Base-by-base conservation (phyloP, 768 basidiomycete genomes). In the Ramaria sp. region DNA sequence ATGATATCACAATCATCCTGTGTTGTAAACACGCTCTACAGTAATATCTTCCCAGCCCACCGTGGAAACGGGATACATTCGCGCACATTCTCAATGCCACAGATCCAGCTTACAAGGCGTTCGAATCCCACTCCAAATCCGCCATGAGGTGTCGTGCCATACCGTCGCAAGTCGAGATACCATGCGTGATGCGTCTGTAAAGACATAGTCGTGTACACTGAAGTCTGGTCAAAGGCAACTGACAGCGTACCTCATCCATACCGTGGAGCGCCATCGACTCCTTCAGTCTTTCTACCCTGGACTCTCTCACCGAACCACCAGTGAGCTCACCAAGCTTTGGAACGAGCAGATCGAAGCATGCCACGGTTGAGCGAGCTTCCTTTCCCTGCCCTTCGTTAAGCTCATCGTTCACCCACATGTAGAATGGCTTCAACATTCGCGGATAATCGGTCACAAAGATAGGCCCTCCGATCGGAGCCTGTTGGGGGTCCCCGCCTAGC, bases 121-220 rank as follows among this genome's bases (percentile, higher is more conserved):
- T 99, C 96, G 64, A 95, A 96, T 1, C 96, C 96, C 74, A 98
- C 76, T 5, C 96, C 96, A 70, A 92, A 98, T 15, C 96, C 96
- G 15, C 89, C 93, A 69, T 97, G 95, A 2, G 91, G 88, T 19
- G 89, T 86, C 17, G 86, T 85, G 10, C 96, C 96, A 63, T 79
- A 94, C 64, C 76, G 76, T 59, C 95, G 75, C 61, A 96, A 67
- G 63, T 96, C 92, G 51, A 83, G 59, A 69, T 99, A 99, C 88
- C 88, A 90, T 34, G 43, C 49, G n/a, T 59, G 42, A 33, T 43
- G 38, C 17, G 42, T 30, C 33, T 43, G 34, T 15, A 51, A 30
- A 0, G 48, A 19, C 2, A n/a, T 13, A 10, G 34, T 37, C 9
- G 20, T 33, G 17, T 43, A 10, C 2, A 43, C 3, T 41, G n/a